phyloP scores from a whole-genome alignment of 1,284 basidiomycete species.

The Apiotrichum gracile region DNA sequence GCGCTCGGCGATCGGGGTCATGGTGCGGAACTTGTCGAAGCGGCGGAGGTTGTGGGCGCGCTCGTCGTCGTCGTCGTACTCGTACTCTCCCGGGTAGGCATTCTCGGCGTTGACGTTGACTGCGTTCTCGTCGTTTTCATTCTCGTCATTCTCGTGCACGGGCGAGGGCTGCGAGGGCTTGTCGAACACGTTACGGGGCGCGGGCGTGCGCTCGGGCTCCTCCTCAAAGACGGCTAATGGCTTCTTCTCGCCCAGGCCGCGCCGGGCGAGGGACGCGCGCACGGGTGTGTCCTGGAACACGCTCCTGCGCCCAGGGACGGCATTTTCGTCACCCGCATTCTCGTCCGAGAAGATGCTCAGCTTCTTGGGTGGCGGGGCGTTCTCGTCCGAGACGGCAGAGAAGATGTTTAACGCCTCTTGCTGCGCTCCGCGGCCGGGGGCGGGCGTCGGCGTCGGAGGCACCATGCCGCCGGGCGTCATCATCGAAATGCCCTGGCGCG shows the following conservation, averaged over 20 bases:
- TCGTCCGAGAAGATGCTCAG: conserved; percentile 33
- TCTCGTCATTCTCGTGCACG: conserved; percentile 12
- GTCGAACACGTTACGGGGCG: conserved; percentile 13
- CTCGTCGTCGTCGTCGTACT: conserved; percentile 7
- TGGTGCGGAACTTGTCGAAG: conserved; percentile 53
- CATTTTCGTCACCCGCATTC: conserved; percentile 37
- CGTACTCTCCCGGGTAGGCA: background rate
- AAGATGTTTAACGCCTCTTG: conserved; percentile 9
- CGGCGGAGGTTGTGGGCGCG: background rate
- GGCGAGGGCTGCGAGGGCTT: background rate
- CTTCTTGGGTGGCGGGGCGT: conserved; percentile 11
- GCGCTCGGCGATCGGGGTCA: conserved; percentile 92
- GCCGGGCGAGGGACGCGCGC: conserved; percentile 13
- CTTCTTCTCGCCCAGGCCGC: conserved; percentile 21
- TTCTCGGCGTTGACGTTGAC: conserved; percentile 1
- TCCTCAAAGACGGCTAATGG: conserved; percentile 39
- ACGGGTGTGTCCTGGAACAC: conserved; percentile 43
- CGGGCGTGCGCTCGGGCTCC: conserved; percentile 27
- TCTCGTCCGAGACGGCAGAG: conserved; percentile 19
- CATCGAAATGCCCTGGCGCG: conserved; percentile 25
- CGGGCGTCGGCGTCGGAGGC: conserved; percentile 47
- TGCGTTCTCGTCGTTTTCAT: conserved; percentile 1
- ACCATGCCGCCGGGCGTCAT: conserved; percentile 36
- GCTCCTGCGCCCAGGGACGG: conserved; percentile 26
- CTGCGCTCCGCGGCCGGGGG: conserved; percentile 5